phyloP scores from a whole-genome alignment of 805 yeast genomes.

The Candida suzukii region DNA sequence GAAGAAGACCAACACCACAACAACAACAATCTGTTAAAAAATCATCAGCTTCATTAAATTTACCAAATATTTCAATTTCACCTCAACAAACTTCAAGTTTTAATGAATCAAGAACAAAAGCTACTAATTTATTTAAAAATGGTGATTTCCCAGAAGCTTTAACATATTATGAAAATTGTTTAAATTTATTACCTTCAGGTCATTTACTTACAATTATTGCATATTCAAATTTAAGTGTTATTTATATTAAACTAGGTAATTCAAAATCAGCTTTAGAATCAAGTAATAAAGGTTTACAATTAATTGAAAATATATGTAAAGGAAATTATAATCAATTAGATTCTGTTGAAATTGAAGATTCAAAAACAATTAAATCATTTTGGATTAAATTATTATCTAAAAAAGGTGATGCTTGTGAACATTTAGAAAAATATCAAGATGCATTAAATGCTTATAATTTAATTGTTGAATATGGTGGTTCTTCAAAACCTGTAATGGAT shows the following conservation, averaged over 20 bases:
- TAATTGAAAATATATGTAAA: constrained; percentile 24
- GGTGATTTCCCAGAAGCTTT: constrained; percentile 78
- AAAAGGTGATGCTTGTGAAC: constrained; percentile 81
- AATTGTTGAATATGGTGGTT: constrained; percentile 62
- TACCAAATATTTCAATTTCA: constrained; percentile 14
- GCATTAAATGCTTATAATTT: constrained; percentile 57
- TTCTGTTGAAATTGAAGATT: constrained; percentile 35
- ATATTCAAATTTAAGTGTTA: constrained; percentile 68
- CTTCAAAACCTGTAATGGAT: constrained; percentile 59
- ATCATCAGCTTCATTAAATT: constrained; percentile 2
- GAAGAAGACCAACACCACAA: constrained; percentile 13
- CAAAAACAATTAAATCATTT: constrained; percentile 55
- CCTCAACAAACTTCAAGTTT: constrained; percentile 26
- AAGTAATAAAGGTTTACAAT: constrained; percentile 39
- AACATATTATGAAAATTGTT: constrained; percentile 45
- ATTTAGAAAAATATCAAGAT: constrained; percentile 59
- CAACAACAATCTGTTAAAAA: background rate
- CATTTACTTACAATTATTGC: constrained; percentile 66
- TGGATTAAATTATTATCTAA: constrained; percentile 65
- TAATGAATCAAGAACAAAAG: constrained; percentile 45
- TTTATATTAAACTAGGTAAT: constrained; percentile 64
- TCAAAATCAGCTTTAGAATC: constrained; percentile 42
- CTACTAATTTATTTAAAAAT: constrained; percentile 56
- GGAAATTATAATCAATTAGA: constrained; percentile 15
- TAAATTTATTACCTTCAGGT: constrained; percentile 44